Conservation (phyloP, 179 eudicot species). For the Gypsophila paniculata region DNA sequence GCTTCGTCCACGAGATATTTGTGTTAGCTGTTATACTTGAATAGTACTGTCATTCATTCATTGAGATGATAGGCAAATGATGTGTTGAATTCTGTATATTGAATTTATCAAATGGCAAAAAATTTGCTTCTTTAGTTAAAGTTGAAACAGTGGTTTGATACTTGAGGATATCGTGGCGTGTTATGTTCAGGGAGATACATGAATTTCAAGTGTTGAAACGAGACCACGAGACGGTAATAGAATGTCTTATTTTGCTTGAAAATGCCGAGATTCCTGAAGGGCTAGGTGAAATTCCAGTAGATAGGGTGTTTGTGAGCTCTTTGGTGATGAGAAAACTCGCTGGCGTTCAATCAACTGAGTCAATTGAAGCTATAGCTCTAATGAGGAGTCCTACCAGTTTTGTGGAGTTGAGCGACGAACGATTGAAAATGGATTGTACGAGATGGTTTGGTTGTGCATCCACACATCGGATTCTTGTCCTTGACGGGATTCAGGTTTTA, state of each 20-base stretch:
- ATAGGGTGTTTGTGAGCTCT: constrained; percentile 55
- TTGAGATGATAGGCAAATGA: background rate
- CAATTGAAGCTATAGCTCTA: constrained; percentile 66
- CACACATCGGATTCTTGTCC: constrained; percentile 70
- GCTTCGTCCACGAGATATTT: too few relatives aligned
- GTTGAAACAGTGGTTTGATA: constrained; percentile 13
- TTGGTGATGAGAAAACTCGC: constrained; percentile 76
- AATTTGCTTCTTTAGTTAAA: background rate
- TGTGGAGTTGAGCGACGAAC: constrained; percentile 37
- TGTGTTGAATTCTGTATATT: background rate
- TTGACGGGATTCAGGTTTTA: constrained; percentile 92
- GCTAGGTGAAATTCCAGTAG: constrained; percentile 37
- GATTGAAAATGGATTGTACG: constrained; percentile 32
- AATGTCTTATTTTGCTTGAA: constrained; percentile 70
- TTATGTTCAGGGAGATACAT: constrained; percentile 61
- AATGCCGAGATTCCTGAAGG: constrained; percentile 51
- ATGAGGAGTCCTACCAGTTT: constrained; percentile 67
- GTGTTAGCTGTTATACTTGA: background rate
- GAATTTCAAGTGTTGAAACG: constrained; percentile 39
- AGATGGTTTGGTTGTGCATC: constrained; percentile 45
- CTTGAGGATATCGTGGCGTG: background rate
- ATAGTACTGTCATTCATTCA: background rate
- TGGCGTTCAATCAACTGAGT: constrained; percentile 79
- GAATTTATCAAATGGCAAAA: background rate
- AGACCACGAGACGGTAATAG: constrained; percentile 30